These are phyloP conservation scores for Amanita pallidorosea DNA, from an alignment of 768 basidiomycete genomes.

Conservation along the genomic window DNA sequence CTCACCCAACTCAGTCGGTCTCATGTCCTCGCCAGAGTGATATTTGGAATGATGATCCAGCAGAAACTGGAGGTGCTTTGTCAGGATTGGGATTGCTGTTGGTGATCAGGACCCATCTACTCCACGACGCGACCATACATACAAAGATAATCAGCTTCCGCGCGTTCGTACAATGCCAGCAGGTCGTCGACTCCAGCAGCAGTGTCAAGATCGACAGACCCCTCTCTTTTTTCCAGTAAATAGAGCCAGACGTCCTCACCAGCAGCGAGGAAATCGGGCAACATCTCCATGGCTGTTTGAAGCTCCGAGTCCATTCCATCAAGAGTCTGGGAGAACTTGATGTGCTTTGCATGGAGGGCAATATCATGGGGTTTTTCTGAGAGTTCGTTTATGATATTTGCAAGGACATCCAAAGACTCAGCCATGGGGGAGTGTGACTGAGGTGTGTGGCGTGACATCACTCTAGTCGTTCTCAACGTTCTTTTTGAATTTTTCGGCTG, in stretches of 20 bases:
- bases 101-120: not conserved
- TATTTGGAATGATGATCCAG: slow-evolving; percentile 30
- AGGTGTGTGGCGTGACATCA: not conserved
- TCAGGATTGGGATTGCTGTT: slow-evolving; percentile 66
- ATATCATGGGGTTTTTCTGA: slow-evolving; percentile 50
- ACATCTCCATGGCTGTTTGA: slow-evolving; percentile 54
- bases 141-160: slow-evolving; percentile 77
- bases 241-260: slow-evolving; percentile 70
- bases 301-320: slow-evolving; percentile 51
- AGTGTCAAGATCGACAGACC: slow-evolving; percentile 39
- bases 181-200: slow-evolving; percentile 42
- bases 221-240: slow-evolving; percentile 44
- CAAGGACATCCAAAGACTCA: slow-evolving; percentile 53
- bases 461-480: not conserved
- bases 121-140: slow-evolving; percentile 18
- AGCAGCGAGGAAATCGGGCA: slow-evolving; percentile 49
- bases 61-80: slow-evolving; percentile 57
- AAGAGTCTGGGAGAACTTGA: slow-evolving; percentile 44
- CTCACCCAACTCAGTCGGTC: slow-evolving; percentile 42
- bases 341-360: slow-evolving; percentile 56
- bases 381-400: slow-evolving; percentile 46
- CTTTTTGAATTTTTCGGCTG: not conserved
- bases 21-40: slow-evolving; percentile 22
- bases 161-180: slow-evolving; percentile 49
- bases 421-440: slow-evolving; percentile 24